Conservation (phyloP, 2,329 filamentous ascomycete species). For the Calonectria honghensis region DNA sequence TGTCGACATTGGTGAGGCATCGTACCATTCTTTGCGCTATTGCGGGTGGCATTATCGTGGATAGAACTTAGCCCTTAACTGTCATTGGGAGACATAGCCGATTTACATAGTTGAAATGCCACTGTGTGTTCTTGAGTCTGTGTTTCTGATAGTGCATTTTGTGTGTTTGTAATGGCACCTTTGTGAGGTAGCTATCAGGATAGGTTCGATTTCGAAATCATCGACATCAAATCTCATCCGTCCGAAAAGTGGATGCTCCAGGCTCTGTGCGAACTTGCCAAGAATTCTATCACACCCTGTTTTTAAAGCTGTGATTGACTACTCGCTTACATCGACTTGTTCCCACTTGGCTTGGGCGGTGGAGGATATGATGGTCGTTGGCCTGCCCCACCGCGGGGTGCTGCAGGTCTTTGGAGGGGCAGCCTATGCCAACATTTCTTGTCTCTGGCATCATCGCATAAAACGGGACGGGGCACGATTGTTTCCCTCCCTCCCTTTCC, state of each 20-base stretch:
- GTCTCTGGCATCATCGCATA: conserved; percentile 23
- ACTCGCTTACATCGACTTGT: background rate
- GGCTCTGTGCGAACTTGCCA: too few species aligned
- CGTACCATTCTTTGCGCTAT: conserved; percentile 45
- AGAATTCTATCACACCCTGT: background rate
- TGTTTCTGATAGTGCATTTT: background rate
- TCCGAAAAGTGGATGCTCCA: background rate
- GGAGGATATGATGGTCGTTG: conserved; percentile 1
- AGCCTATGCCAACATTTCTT: conserved; percentile 21
- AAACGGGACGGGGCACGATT: background rate
- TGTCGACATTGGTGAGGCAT: conserved; percentile 30
- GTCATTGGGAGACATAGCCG: conserved; percentile 26
- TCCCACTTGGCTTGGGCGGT: background rate
- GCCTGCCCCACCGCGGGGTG: conserved; percentile 40
- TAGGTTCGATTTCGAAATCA: background rate
- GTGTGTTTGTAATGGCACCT: background rate
- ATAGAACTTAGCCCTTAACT: conserved; percentile 45
- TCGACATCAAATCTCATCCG: background rate
- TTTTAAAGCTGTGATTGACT: background rate
- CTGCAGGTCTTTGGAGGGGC: conserved; percentile 24
- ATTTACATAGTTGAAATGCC: conserved; percentile 43
- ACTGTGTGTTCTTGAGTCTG: conserved; percentile 28
- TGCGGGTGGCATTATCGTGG: conserved; percentile 44
- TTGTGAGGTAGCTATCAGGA: background rate
- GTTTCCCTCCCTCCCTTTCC: background rate